These are phyloP conservation scores for Euryodendron excelsum DNA, from an alignment of 148 eudicot genomes.

Conservation along the genomic window DNA sequence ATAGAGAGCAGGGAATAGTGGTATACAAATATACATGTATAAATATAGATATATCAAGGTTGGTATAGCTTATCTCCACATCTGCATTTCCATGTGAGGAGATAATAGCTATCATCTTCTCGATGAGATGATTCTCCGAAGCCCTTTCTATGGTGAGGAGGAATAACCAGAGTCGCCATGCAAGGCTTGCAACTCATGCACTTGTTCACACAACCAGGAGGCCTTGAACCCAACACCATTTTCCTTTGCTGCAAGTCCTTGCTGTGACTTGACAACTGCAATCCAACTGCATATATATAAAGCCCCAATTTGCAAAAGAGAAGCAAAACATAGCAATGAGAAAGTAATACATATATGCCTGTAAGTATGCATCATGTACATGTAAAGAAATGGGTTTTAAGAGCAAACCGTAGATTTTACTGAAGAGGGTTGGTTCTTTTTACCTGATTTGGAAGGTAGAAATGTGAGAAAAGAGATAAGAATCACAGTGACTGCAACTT, in stretches of 20 bases:
- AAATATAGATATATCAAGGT: slow-evolving; percentile 23
- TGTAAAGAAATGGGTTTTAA: not conserved
- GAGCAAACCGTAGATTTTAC: not conserved
- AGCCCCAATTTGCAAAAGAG: not conserved
- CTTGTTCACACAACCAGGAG: slow-evolving; percentile 53
- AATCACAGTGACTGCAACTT: slow-evolving; percentile 25
- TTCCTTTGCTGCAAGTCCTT: slow-evolving; percentile 26
- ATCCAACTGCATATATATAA: slow-evolving; percentile 11
- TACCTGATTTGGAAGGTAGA: slow-evolving; percentile 46
- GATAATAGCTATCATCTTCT: slow-evolving; percentile 50
- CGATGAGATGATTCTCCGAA: slow-evolving; percentile 16
- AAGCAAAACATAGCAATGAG: not conserved
- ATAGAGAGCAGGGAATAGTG: no score
- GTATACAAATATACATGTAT: not conserved
- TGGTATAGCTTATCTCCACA: slow-evolving; percentile 51
- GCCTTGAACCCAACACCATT: slow-evolving; percentile 53
- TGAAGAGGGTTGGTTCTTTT: not conserved
- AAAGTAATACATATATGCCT: not conserved
- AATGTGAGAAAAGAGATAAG: slow-evolving; percentile 29
- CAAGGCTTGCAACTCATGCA: slow-evolving; percentile 64
- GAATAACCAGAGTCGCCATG: slow-evolving; percentile 46
- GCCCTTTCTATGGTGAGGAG: slow-evolving; percentile 27
- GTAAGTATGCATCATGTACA: not conserved
- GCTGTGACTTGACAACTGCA: slow-evolving; percentile 17
- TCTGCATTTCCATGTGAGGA: slow-evolving; percentile 59